A percentile compares a stretch with the other conserved stretches of the same genome.
Conservation (phyloP, 1,139 yeast species). For the Suhomyces bokatorum region DNA sequence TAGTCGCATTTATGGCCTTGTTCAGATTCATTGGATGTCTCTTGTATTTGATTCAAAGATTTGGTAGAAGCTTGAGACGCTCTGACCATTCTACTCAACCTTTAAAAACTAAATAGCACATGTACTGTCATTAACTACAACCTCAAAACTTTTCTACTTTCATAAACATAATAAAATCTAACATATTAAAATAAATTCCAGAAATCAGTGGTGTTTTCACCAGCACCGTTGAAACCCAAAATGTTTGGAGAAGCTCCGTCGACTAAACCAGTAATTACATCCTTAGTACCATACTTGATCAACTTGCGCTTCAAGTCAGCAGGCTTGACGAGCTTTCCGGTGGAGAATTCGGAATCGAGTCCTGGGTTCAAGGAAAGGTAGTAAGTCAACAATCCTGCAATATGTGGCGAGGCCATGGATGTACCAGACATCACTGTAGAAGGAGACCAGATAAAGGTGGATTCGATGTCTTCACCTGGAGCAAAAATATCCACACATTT, state of each 20-base stretch:
- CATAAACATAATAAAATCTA: not conserved
- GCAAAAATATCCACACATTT: slow-evolving; percentile 48
- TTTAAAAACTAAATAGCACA: not conserved
- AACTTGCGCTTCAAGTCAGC: slow-evolving; percentile 37
- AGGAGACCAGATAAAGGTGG: slow-evolving; percentile 47
- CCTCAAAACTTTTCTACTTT: not conserved
- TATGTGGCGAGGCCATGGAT: slow-evolving; percentile 98
- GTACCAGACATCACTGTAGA: slow-evolving; percentile 92
- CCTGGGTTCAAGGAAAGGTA: slow-evolving; percentile 90
- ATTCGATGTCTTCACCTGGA: slow-evolving; percentile 44
- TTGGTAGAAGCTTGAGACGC: slow-evolving; percentile 17
- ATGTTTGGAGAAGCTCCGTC: slow-evolving; percentile 24
- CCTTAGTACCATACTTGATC: slow-evolving; percentile 40
- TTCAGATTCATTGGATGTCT: slow-evolving; percentile 71
- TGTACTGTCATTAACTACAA: not conserved
- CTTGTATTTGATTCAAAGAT: slow-evolving; percentile 52
- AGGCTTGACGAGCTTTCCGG: slow-evolving; percentile 28
- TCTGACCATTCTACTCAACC: slow-evolving; percentile 9
- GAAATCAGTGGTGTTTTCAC: slow-evolving; percentile 24
- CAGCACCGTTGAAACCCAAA: slow-evolving; percentile 30
- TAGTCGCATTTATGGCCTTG: slow-evolving; percentile 77
- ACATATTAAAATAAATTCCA: slow-evolving; percentile 15
- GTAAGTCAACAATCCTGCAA: slow-evolving; percentile 87
- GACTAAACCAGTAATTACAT: slow-evolving; percentile 25
- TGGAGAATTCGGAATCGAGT: slow-evolving; percentile 58